Evolutionary conservation across 345 rosid species (phyloP).

Genomic region (Citrus trifoliata): DNA sequence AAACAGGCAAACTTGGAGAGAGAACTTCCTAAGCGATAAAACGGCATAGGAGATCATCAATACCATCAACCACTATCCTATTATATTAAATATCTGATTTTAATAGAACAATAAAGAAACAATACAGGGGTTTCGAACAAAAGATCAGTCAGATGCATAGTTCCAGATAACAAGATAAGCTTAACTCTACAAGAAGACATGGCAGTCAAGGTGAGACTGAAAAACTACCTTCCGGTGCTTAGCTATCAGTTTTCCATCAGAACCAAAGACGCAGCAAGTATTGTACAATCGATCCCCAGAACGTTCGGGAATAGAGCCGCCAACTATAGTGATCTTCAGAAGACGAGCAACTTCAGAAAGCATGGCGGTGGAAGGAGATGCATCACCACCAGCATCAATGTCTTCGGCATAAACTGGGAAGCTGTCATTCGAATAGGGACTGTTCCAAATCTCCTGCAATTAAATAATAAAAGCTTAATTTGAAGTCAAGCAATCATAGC

Average conservation of each 20-base stretch:
- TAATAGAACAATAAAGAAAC: background rate
- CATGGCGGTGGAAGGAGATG: constrained; percentile 84
- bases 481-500: background rate
- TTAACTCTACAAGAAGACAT: background rate
- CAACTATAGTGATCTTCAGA: constrained; percentile 70
- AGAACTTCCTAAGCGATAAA: background rate
- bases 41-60: background rate
- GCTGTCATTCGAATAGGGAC: constrained; percentile 85
- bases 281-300: constrained; percentile 70
- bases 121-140: background rate
- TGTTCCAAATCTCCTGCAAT: constrained; percentile 89
- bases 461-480: background rate
- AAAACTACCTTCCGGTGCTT: constrained; percentile 83
- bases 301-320: constrained; percentile 87
- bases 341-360: constrained; percentile 67
- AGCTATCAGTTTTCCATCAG: constrained; percentile 70
- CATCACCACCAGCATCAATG: constrained; percentile 61
- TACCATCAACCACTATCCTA: background rate
- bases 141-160: background rate
- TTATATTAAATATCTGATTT: background rate
- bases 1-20: background rate
- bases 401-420: constrained; percentile 90
- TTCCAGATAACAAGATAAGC: background rate
- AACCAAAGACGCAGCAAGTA: constrained; percentile 78
- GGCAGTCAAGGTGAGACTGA: background rate